phyloP scores from a whole-genome alignment of 768 basidiomycete genomes.

The Boletus edulis region DNA sequence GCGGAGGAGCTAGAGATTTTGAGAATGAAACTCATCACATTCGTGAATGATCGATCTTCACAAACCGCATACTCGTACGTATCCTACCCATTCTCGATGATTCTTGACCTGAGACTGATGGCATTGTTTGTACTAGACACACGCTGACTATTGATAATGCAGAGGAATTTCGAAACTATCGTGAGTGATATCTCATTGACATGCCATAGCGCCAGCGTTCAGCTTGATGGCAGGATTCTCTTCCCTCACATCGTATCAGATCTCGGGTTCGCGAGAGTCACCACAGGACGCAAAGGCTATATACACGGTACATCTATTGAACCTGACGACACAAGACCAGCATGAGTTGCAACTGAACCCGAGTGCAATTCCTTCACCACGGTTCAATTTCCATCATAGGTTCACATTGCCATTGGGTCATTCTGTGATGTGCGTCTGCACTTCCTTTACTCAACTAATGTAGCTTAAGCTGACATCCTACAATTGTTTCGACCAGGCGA shows the following conservation, averaged over 20 bases:
- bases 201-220: background rate
- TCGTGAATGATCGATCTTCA: constrained; percentile 17
- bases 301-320: too few relatives aligned
- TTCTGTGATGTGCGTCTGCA: too few relatives aligned
- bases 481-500: too few relatives aligned
- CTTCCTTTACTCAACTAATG: too few relatives aligned
- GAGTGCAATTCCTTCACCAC: too few relatives aligned
- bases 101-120: background rate
- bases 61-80: background rate
- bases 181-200: background rate
- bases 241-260: too few relatives aligned
- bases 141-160: constrained; percentile 3
- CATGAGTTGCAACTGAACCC: too few relatives aligned
- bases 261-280: constrained; percentile 3
- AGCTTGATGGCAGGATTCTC: too few relatives aligned
- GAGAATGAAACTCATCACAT: constrained; percentile 17
- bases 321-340: too few relatives aligned
- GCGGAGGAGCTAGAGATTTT: constrained; percentile 9
- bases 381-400: too few relatives aligned
- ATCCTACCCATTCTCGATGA: constrained; percentile 9
- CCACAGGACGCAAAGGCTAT: constrained; percentile 18
- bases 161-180: background rate
- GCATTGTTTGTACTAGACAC: constrained; percentile 2
- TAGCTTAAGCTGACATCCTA: too few relatives aligned
- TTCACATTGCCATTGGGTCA: too few relatives aligned